These are phyloP conservation scores for Leishmania tropica DNA, from an alignment of 208 protist genomes.

Conservation along the genomic window DNA sequence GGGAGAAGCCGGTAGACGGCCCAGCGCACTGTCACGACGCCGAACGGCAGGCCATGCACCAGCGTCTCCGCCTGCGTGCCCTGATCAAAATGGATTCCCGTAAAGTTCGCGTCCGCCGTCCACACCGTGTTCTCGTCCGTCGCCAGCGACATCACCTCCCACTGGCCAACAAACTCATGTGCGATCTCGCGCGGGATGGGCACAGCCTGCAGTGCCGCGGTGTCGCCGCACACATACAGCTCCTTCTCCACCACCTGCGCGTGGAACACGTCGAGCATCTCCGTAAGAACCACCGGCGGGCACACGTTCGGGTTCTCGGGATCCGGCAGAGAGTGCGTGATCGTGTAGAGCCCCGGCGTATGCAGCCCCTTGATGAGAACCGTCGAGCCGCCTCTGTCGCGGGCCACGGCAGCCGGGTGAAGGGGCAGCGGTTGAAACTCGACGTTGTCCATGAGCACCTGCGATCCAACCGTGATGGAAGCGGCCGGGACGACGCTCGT, in stretches of 20 bases:
- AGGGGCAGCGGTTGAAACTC: constrained; percentile 45
- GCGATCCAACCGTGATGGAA: constrained; percentile 35
- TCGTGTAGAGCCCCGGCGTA: constrained; percentile 78
- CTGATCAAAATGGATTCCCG: constrained; percentile 65
- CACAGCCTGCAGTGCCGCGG: constrained; percentile 59
- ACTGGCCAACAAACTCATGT: constrained; percentile 69
- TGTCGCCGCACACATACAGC: constrained; percentile 73
- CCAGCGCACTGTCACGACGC: constrained; percentile 86
- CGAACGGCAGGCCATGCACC: constrained; percentile 82
- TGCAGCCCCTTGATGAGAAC: constrained; percentile 57
- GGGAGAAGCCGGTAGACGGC: constrained; percentile 58
- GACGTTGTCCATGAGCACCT: constrained; percentile 51
- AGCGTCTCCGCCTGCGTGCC: constrained; percentile 47
- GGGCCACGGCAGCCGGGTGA: constrained; percentile 44
- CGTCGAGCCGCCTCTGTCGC: constrained; percentile 54
- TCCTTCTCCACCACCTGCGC: constrained; percentile 67
- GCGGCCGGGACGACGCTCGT: constrained; percentile 37
- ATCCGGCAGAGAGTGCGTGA: constrained; percentile 63
- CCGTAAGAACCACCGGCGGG: constrained; percentile 52
- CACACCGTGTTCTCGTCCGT: constrained; percentile 54
- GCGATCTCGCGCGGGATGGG: constrained; percentile 67
- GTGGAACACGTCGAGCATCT: constrained; percentile 77
- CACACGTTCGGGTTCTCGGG: constrained; percentile 68
- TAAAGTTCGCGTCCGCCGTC: constrained; percentile 60
- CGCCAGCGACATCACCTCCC: constrained; percentile 85